A percentile compares a stretch with the other conserved stretches of the same genome.
phyloP scores from a whole-genome alignment of 768 basidiomycete genomes.

The Royoungia palumana region DNA sequence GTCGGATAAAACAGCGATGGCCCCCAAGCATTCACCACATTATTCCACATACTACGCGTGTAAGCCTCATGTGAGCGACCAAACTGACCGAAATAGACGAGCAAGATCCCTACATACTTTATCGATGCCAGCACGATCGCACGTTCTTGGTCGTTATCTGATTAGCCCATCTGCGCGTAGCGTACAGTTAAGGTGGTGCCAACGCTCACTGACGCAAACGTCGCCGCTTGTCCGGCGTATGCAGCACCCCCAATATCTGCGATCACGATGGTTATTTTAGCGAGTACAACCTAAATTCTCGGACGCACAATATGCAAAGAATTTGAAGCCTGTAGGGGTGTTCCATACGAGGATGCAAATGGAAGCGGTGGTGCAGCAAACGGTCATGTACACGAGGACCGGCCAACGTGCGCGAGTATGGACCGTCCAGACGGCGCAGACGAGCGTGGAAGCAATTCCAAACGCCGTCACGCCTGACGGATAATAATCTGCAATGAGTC shows the following conservation, averaged over 20 bases:
- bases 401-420: slow-evolving; percentile 55
- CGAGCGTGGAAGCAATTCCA: slow-evolving; percentile 58
- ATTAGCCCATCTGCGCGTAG: slow-evolving; percentile 63
- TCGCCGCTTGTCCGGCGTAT: slow-evolving; percentile 73
- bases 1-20: slow-evolving; percentile 70
- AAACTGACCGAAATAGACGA: neutral
- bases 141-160: slow-evolving; percentile 68
- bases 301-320: slow-evolving; percentile 67
- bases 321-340: slow-evolving; percentile 59
- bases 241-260: slow-evolving; percentile 60
- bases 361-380: slow-evolving; percentile 50
- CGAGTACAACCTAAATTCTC: neutral
- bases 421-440: slow-evolving; percentile 66
- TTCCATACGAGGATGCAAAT: slow-evolving; percentile 61
- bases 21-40: slow-evolving; percentile 68
- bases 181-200: neutral
- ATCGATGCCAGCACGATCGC: slow-evolving; percentile 70
- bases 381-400: slow-evolving; percentile 60
- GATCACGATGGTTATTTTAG: neutral
- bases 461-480: slow-evolving; percentile 65
- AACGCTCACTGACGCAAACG: slow-evolving; percentile 53
- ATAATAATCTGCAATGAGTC: slow-evolving; percentile 44
- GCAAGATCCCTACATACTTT: slow-evolving; percentile 52
- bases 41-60: slow-evolving; percentile 59
- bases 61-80: neutral